phyloP scores from a whole-genome alignment of 1,139 yeast genomes.

The Schwanniomyces etchellsii region DNA sequence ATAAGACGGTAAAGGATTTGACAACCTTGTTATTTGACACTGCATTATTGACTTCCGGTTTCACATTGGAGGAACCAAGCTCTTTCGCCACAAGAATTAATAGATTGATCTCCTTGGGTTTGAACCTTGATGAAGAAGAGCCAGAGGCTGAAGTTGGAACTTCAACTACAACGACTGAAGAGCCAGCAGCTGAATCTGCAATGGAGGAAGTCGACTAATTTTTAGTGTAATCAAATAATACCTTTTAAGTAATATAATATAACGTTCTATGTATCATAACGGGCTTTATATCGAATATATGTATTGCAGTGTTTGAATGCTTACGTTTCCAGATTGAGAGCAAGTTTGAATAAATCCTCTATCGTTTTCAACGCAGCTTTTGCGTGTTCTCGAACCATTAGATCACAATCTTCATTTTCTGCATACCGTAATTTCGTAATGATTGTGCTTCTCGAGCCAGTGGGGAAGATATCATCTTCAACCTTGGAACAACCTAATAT shows the following conservation, averaged over 20 bases:
- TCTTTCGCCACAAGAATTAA: conserved; percentile 96
- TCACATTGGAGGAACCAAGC: conserved; percentile 97
- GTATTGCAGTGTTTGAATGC: too few species aligned
- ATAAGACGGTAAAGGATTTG: conserved; percentile 96
- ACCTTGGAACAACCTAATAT: conserved; percentile 39
- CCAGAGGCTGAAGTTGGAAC: conserved; percentile 29
- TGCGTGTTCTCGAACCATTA: conserved; percentile 57
- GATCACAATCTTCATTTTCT: conserved; percentile 45
- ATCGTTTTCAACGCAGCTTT: conserved; percentile 37
- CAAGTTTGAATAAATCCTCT: conserved; percentile 20
- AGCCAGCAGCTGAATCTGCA: conserved; percentile 79
- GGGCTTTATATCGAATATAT: too few species aligned
- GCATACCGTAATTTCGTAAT: conserved; percentile 39
- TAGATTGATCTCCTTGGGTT: conserved; percentile 96
- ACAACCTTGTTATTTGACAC: conserved; percentile 96
- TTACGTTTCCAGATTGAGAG: too few species aligned
- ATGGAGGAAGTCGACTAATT: conserved; percentile 98
- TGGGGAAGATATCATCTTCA: conserved; percentile 45
- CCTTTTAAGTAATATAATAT: not conserved
- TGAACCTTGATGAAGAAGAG: conserved; percentile 90
- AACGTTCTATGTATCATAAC: too few species aligned
- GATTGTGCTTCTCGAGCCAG: conserved; percentile 37
- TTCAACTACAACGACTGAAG: conserved; percentile 52
- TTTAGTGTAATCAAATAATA: not conserved
- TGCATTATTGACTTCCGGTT: conserved; percentile 97